A percentile compares a stretch with the other conserved stretches of the same genome.
These are phyloP conservation scores for Kalaharituber pfeilii DNA, from an alignment of 2,329 filamentous ascomycete genomes.

Conservation along the genomic window DNA sequence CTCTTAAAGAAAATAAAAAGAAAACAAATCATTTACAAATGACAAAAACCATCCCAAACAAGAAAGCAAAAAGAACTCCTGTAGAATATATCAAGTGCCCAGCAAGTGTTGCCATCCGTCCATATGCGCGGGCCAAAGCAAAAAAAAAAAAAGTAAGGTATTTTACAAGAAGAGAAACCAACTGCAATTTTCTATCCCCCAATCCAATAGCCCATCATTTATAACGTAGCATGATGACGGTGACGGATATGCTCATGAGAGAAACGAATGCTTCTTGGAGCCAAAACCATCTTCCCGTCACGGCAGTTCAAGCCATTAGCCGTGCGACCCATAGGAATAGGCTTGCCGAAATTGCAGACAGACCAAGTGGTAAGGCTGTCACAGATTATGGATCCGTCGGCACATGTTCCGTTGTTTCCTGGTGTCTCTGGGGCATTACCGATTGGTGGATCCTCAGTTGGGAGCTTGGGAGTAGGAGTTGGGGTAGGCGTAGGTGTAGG, in stretches of 20 bases:
- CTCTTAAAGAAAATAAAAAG: too few species aligned
- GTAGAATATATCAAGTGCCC: not conserved
- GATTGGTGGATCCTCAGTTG: not conserved
- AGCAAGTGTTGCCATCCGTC: too few species aligned
- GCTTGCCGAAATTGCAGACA: not conserved
- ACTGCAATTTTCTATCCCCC: too few species aligned
- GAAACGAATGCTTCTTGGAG: not conserved
- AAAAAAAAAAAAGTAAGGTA: not conserved
- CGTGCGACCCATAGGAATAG: not conserved
- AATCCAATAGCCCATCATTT: not conserved
- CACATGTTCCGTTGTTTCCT: not conserved
- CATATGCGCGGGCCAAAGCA: not conserved
- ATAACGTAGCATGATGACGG: not conserved
- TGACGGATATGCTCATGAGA: not conserved
- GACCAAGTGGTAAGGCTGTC: not conserved
- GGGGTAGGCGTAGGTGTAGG: not conserved
- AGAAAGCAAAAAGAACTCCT: not conserved
- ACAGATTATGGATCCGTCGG: not conserved
- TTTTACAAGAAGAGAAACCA: not conserved
- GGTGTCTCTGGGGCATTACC: not conserved
- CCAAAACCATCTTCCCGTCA: not conserved
- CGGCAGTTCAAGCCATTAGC: not conserved
- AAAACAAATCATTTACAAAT: too few species aligned
- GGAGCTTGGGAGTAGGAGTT: not conserved
- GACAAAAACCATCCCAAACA: not conserved